phyloP scores from a whole-genome alignment of 1,284 basidiomycete genomes.

The Anthracocystis walkeri region DNA sequence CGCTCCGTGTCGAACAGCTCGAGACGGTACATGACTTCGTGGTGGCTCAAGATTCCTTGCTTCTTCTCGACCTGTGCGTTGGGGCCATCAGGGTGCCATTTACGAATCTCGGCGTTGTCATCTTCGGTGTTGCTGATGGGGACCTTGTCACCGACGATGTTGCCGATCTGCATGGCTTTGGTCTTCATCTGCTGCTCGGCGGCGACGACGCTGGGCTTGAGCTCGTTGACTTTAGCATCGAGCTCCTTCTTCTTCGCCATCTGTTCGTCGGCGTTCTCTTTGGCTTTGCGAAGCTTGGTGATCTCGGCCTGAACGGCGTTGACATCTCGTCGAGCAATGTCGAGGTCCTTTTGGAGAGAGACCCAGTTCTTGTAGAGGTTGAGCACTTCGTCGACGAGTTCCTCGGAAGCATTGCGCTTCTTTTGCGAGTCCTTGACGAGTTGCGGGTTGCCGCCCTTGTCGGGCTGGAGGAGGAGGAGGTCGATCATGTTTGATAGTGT shows the following conservation, averaged over 20 bases:
- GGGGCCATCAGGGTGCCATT: conserved; percentile 88
- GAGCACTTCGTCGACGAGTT: conserved; percentile 93
- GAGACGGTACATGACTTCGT: conserved; percentile 91
- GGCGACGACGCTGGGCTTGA: conserved; percentile 74
- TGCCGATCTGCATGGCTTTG: conserved; percentile 86
- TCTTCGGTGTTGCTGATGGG: conserved; percentile 93
- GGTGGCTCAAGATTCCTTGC: conserved; percentile 87
- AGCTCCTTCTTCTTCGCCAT: conserved; percentile 81
- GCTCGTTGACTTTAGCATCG: conserved; percentile 81
- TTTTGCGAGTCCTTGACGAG: conserved; percentile 91
- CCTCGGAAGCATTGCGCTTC: conserved; percentile 87
- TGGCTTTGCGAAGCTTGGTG: conserved; percentile 90
- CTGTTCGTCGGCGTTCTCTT: conserved; percentile 88
- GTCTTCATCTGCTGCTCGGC: conserved; percentile 82
- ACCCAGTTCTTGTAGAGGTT: conserved; percentile 92
- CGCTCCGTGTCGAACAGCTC: conserved; percentile 97
- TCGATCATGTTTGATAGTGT: conserved; percentile 44
- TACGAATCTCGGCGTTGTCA: conserved; percentile 84
- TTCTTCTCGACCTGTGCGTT: conserved; percentile 74
- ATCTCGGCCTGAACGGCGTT: conserved; percentile 95
- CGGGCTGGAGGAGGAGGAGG: conserved; percentile 61
- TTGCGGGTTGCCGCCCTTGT: conserved; percentile 87
- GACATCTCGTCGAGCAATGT: conserved; percentile 81
- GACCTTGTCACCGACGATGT: conserved; percentile 88
- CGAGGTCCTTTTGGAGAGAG: conserved; percentile 85